Evolutionary conservation across 1,284 basidiomycete genomes (phyloP).

Genomic region (Ganoderma boninense): DNA sequence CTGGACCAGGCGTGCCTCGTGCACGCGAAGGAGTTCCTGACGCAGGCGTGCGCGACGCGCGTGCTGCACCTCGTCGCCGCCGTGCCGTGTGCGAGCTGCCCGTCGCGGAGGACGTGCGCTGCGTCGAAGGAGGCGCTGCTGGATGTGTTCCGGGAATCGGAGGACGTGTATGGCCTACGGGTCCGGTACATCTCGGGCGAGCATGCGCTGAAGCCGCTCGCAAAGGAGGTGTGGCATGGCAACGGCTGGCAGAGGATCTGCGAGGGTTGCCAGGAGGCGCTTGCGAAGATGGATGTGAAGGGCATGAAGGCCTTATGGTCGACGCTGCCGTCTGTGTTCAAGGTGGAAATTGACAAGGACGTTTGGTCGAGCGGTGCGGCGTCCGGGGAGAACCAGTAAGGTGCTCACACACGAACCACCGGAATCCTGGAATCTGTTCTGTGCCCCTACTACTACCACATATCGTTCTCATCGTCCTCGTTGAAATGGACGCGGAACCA

Average conservation of each 20-base stretch:
- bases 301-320: neutral
- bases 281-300: neutral
- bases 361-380: neutral
- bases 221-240: neutral
- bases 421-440: neutral
- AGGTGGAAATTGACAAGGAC: neutral
- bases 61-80: neutral
- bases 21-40: neutral
- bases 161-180: neutral
- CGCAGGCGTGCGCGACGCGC: constrained; percentile 3
- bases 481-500: neutral
- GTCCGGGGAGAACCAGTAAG: neutral
- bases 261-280: neutral
- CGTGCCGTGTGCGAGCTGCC: neutral
- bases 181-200: neutral
- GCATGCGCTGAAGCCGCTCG: neutral
- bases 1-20: neutral
- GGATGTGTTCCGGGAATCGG: neutral
- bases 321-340: neutral
- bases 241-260: neutral
- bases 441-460: neutral
- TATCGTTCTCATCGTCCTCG: neutral
- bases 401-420: neutral
- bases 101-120: neutral
- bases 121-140: neutral